These are phyloP conservation scores for Dictyostelium firmibasis DNA, from an alignment of 78 protist genomes.

Conservation along the genomic window DNA sequence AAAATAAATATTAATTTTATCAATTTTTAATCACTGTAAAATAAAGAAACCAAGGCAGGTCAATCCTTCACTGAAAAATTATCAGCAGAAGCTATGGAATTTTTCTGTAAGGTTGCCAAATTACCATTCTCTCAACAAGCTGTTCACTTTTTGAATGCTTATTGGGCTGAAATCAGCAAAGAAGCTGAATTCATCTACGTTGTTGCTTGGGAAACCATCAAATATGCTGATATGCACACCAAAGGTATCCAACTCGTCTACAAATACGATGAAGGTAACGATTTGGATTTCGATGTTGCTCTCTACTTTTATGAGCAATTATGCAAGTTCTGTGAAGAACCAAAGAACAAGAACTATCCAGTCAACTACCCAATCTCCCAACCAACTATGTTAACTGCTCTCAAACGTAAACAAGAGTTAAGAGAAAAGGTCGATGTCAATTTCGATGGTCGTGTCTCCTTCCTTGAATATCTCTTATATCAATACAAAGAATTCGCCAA, in stretches of 20 bases:
- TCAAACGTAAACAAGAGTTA: slow-evolving; percentile 86
- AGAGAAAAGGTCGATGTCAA: slow-evolving; percentile 88
- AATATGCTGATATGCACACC: slow-evolving; percentile 87
- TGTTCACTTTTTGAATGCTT: slow-evolving; percentile 85
- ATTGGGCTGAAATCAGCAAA: slow-evolving; percentile 73
- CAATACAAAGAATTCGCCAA: slow-evolving; percentile 86
- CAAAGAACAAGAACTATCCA: slow-evolving; percentile 54
- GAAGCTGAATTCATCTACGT: slow-evolving; percentile 85
- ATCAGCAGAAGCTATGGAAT: slow-evolving; percentile 69
- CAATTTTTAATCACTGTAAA: background rate
- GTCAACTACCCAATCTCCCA: slow-evolving; percentile 20
- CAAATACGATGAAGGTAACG: slow-evolving; percentile 86
- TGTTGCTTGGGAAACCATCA: slow-evolving; percentile 61
- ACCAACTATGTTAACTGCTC: slow-evolving; percentile 83
- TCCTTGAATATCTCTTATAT: slow-evolving; percentile 84
- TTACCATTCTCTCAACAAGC: slow-evolving; percentile 86
- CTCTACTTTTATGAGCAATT: slow-evolving; percentile 83
- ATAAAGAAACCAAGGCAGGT: slow-evolving; percentile 37
- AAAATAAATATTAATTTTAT: background rate
- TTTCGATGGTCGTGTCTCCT: slow-evolving; percentile 87
- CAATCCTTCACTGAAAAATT: slow-evolving; percentile 84
- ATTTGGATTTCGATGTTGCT: slow-evolving; percentile 84
- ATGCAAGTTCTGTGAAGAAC: slow-evolving; percentile 83
- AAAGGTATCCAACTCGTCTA: slow-evolving; percentile 81
- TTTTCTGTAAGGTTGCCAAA: slow-evolving; percentile 62